A percentile compares a stretch with the other conserved stretches of the same genome.
Evolutionary conservation across 2,329 filamentous ascomycete genomes (phyloP).

Genomic region (Aspergillus hortae): DNA sequence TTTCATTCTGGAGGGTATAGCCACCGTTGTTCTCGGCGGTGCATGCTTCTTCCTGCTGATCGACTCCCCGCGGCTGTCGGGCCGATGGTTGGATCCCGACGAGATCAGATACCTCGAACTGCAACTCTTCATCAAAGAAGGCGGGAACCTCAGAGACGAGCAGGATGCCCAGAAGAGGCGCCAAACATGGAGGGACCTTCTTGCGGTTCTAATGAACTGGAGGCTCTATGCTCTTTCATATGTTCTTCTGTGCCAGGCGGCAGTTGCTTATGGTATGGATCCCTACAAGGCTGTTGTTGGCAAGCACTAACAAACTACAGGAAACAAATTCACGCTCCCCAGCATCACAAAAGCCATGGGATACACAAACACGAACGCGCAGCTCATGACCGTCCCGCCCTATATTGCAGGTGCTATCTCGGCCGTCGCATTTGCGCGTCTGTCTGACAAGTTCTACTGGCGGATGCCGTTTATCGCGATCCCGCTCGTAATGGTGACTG

Average conservation of each 20-base stretch:
- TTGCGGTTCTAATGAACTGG: conserved; percentile 9
- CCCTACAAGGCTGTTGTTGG: conserved; percentile 18
- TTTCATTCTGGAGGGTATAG: conserved; percentile 45
- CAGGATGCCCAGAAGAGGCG: neutral
- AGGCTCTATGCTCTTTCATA: conserved; percentile 22
- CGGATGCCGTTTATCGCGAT: conserved; percentile 22
- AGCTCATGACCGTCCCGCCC: conserved; percentile 26
- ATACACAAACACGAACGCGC: conserved; percentile 31
- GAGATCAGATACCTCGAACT: conserved; percentile 26
- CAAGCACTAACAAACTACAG: conserved; percentile 15
- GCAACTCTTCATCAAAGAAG: conserved; percentile 11
- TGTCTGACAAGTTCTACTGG: conserved; percentile 24
- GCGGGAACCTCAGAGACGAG: conserved; percentile 5
- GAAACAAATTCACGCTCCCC: conserved; percentile 35
- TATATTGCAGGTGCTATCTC: conserved; percentile 25
- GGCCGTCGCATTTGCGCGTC: conserved; percentile 16
- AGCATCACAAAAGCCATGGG: conserved; percentile 38
- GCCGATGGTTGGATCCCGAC: conserved; percentile 34
- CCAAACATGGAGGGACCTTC: conserved; percentile 6
- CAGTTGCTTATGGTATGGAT: conserved; percentile 20
- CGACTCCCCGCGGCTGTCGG: conserved; percentile 37
- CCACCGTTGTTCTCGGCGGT: conserved; percentile 5
- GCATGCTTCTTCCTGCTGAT: conserved; percentile 26
- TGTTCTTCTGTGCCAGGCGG: conserved; percentile 23
- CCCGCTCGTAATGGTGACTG: conserved; percentile 12